phyloP scores from a whole-genome alignment of 495 filamentous ascomycete species.

The Copromyces sp. region DNA sequence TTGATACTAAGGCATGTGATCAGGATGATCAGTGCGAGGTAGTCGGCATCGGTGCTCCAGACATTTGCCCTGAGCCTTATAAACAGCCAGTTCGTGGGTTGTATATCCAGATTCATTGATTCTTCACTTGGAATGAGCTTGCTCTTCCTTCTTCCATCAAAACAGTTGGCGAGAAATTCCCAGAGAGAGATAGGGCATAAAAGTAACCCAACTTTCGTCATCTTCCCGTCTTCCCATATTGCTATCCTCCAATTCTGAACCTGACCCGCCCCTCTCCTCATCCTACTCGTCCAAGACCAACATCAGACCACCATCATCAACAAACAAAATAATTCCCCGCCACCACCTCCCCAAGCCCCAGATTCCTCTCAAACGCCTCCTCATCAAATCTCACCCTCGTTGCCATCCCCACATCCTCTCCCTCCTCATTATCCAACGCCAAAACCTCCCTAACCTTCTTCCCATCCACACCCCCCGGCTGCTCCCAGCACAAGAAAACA shows the following conservation, averaged over 20 bases:
- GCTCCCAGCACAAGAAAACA: conserved; percentile 46
- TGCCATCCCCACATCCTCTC: conserved; percentile 29
- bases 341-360: conserved; percentile 36
- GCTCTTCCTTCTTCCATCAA: too few relatives aligned
- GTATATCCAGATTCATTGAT: too few relatives aligned
- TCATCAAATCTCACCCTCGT: conserved; percentile 42
- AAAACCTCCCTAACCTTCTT: conserved; percentile 32
- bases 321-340: conserved; percentile 46
- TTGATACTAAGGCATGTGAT: too few relatives aligned
- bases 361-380: conserved; percentile 37
- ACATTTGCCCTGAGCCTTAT: too few relatives aligned
- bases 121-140: too few relatives aligned
- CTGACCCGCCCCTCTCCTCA: background rate
- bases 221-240: background rate
- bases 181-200: background rate
- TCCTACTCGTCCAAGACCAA: background rate
- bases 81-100: too few relatives aligned
- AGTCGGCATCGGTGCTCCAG: too few relatives aligned
- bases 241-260: background rate
- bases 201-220: background rate
- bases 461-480: conserved; percentile 40
- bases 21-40: too few relatives aligned
- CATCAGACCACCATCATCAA: conserved; percentile 3
- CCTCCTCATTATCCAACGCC: conserved; percentile 14
- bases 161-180: background rate